phyloP scores from a whole-genome alignment of 345 rosid species.

The Citrus trifoliata region DNA sequence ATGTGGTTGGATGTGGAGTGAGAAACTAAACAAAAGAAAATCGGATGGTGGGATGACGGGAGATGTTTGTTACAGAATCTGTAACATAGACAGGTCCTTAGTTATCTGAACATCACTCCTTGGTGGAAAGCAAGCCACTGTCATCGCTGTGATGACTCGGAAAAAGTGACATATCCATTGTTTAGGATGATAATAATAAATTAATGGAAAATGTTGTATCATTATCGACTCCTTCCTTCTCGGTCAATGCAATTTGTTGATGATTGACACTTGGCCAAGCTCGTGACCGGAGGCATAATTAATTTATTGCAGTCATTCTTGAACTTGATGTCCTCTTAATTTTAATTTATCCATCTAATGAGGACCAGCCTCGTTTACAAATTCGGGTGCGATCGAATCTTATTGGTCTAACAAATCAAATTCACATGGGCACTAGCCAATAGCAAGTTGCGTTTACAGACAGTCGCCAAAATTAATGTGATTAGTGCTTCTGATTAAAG shows the following conservation, averaged over 20 bases:
- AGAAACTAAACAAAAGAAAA: too few species aligned
- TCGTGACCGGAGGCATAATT: slow-evolving; percentile 16
- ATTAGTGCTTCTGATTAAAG: background rate
- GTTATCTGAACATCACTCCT: background rate
- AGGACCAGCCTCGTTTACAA: background rate
- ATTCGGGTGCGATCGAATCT: slow-evolving; percentile 16
- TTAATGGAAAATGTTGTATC: too few species aligned
- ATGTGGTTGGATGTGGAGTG: too few species aligned
- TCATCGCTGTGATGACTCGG: background rate
- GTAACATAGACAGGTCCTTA: too few species aligned
- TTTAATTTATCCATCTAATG: background rate
- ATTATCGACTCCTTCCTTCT: background rate
- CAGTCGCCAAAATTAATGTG: slow-evolving; percentile 9
- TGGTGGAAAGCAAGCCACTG: background rate
- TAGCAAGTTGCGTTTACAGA: background rate
- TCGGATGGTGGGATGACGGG: too few species aligned
- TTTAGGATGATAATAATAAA: slow-evolving; percentile 8
- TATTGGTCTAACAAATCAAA: slow-evolving; percentile 19
- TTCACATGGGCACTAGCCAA: slow-evolving; percentile 28
- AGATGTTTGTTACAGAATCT: too few species aligned
- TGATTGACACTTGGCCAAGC: slow-evolving; percentile 41
- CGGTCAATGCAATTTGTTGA: slow-evolving; percentile 31
- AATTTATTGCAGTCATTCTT: slow-evolving; percentile 2
- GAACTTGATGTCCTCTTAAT: slow-evolving; percentile 18
- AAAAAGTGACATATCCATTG: background rate